Evolutionary conservation across 345 rosid genomes (phyloP).

Genomic region (Durio zibethinus): DNA sequence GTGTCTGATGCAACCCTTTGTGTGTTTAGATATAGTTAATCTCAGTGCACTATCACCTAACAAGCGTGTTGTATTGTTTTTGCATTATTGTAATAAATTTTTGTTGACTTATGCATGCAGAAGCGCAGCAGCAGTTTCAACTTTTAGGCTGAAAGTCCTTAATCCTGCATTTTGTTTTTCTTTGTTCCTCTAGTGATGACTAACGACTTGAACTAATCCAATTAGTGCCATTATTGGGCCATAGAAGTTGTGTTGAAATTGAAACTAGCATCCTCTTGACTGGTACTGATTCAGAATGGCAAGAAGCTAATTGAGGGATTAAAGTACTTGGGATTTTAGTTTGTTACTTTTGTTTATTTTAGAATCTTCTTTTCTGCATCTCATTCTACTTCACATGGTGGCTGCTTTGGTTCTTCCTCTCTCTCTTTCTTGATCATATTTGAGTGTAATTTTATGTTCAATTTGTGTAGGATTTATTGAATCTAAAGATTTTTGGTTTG

Average conservation of each 20-base stretch:
- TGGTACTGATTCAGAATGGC: neutral
- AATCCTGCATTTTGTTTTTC: neutral
- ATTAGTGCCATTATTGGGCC: neutral
- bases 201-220: neutral
- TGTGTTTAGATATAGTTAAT: neutral
- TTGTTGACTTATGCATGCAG: neutral
- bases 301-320: neutral
- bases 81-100: neutral
- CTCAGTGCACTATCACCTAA: neutral
- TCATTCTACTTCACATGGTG: no score
- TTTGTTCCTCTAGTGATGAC: neutral
- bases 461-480: no score
- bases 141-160: neutral
- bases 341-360: no score
- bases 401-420: no score
- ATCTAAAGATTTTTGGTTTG: no score
- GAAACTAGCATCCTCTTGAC: neutral
- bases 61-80: neutral
- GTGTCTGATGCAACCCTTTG: neutral
- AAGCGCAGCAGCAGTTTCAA: neutral
- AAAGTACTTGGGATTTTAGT: neutral
- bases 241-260: neutral
- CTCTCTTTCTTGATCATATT: no score
- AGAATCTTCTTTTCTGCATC: no score
- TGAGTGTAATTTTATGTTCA: no score